phyloP scores from a whole-genome alignment of 163 green algal genomes.

The Chlamydomonas reinhardtii region DNA sequence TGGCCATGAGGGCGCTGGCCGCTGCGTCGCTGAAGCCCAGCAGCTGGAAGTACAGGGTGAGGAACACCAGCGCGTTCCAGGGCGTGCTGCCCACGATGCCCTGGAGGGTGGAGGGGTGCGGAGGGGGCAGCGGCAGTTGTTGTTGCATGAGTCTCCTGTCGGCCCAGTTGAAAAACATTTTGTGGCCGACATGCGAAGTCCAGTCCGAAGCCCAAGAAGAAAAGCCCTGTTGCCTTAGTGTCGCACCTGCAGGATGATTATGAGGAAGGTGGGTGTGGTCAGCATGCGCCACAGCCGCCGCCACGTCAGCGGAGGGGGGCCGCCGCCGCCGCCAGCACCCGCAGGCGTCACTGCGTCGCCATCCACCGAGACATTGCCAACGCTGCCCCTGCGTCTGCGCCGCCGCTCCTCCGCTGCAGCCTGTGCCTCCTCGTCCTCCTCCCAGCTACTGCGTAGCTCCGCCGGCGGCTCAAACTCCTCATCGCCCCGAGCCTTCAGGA shows the following conservation, averaged over 20 bases:
- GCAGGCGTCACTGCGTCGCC: too few species aligned
- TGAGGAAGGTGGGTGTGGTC: slow-evolving; percentile 77
- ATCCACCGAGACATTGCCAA: too few species aligned
- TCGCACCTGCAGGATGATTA: slow-evolving; percentile 78
- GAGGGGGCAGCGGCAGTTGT: not conserved
- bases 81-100: slow-evolving; percentile 87
- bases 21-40: slow-evolving; percentile 74
- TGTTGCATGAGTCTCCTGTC: too few species aligned
- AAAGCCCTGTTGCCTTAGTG: too few species aligned
- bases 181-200: too few species aligned
- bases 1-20: slow-evolving; percentile 69
- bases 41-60: slow-evolving; percentile 85
- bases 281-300: slow-evolving; percentile 37
- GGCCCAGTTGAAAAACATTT: too few species aligned
- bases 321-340: not conserved
- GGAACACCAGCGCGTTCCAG: slow-evolving; percentile 88
- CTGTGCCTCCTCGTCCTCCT: too few species aligned
- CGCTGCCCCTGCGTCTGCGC: too few species aligned
- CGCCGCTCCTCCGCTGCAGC: too few species aligned
- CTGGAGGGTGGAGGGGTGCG: slow-evolving; percentile 54
- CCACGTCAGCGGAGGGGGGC: slow-evolving; percentile 17
- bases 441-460: not conserved
- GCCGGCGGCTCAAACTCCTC: not conserved
- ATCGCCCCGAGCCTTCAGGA: too few species aligned
- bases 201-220: too few species aligned